phyloP scores from a whole-genome alignment of 1,284 basidiomycete genomes.

The Porodaedalea pini region DNA sequence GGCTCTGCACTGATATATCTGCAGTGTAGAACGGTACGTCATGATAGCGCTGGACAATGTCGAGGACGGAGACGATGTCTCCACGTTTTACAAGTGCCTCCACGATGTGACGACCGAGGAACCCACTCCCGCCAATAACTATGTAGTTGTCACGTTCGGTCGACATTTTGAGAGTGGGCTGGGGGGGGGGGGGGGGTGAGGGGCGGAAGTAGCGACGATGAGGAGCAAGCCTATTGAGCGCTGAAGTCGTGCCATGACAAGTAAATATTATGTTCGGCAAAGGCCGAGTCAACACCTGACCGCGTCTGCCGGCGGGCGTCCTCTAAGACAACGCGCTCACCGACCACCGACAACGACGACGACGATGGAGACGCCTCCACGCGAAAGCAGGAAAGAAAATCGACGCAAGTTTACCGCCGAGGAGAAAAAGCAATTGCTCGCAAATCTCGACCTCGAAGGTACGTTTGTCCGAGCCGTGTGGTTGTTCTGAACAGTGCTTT shows the following conservation, averaged over 20 bases:
- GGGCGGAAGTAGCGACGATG: neutral
- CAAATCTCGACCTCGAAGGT: conserved; percentile 80
- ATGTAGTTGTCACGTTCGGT: conserved; percentile 56
- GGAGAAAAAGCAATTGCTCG: conserved; percentile 69
- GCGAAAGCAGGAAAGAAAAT: conserved; percentile 15
- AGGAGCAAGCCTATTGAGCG: neutral
- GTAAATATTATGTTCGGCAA: neutral
- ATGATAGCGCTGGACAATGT: conserved; percentile 85
- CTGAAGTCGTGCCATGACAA: conserved; percentile 6
- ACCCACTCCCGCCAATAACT: conserved; percentile 90
- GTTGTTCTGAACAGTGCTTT: conserved; percentile 1
- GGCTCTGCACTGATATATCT: conserved; percentile 77
- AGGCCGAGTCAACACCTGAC: neutral
- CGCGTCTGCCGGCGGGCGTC: neutral
- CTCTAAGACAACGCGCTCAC: neutral
- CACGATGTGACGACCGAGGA: conserved; percentile 88
- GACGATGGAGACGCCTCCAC: conserved; percentile 20
- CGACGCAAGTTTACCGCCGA: conserved; percentile 45
- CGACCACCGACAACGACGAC: conserved; percentile 9
- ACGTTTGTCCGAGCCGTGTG: conserved; percentile 20
- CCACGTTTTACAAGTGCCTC: conserved; percentile 75
- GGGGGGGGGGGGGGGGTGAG: neutral
- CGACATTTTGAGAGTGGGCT: no score
- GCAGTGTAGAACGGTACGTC: conserved; percentile 85
- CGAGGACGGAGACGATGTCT: conserved; percentile 81